A percentile compares a stretch with the other conserved stretches of the same genome.
These are phyloP conservation scores for Psilocybe cubensis DNA, from an alignment of 768 basidiomycete species.

Conservation along the genomic window DNA sequence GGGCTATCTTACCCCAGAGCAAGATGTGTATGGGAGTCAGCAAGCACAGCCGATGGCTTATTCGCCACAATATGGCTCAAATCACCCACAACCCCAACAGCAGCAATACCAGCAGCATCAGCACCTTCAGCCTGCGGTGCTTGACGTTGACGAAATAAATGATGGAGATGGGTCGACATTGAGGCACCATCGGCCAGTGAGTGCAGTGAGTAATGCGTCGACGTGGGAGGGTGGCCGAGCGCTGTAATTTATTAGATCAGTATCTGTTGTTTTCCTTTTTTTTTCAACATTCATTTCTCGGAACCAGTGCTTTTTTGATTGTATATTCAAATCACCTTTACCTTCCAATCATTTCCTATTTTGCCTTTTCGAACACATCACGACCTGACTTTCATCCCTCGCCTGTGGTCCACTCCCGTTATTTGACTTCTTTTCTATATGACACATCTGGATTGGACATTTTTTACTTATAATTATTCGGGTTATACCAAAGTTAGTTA, in stretches of 20 bases:
- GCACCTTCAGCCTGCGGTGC: constrained; percentile 12
- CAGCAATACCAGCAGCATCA: constrained; percentile 7
- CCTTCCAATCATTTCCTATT: constrained; percentile 2
- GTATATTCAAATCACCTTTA: constrained; percentile 16
- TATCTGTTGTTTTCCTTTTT: constrained; percentile 16
- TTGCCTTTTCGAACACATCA: constrained; percentile 5
- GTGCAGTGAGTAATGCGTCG: constrained; percentile 24
- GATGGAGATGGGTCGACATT: constrained; percentile 30
- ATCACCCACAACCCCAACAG: constrained; percentile 1
- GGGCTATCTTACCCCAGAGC: not conserved
- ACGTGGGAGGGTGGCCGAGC: constrained; percentile 46
- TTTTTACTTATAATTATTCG: constrained; percentile 23
- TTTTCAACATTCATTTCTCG: constrained; percentile 14
- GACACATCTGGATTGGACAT: constrained; percentile 34
- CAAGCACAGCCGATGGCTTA: constrained; percentile 7
- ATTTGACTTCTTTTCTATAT: constrained; percentile 26
- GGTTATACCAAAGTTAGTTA: constrained; percentile 22
- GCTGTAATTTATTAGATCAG: constrained; percentile 35
- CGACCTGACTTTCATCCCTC: constrained; percentile 4
- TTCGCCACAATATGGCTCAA: not conserved
- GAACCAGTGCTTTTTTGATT: constrained; percentile 20
- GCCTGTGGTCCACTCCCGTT: constrained; percentile 4
- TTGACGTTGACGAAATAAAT: constrained; percentile 29
- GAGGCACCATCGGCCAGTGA: constrained; percentile 30
- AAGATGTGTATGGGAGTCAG: not conserved